phyloP scores from a whole-genome alignment of 108 stramenopile species.

The Cyclotella choctawhatcheeana region DNA sequence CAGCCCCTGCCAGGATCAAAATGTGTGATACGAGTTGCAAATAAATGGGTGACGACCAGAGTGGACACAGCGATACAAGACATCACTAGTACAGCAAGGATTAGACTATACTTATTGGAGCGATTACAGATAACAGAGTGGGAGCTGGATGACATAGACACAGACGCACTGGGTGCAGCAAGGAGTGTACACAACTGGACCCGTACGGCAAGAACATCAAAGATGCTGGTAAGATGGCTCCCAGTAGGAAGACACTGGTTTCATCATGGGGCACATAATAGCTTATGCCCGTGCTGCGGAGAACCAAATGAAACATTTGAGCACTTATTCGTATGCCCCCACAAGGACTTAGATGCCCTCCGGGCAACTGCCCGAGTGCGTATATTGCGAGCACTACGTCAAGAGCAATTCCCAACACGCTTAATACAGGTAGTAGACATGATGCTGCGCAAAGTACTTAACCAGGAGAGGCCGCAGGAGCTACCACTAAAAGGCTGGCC shows the following conservation, averaged over 20 bases:
- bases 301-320: not conserved
- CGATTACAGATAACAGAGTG: not conserved
- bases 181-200: not conserved
- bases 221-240: not conserved
- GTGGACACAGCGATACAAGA: not conserved
- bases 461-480: too few relatives aligned
- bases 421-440: too few relatives aligned
- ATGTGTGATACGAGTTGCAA: not conserved
- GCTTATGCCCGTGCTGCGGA: not conserved
- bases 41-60: not conserved
- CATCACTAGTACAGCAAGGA: too few relatives aligned
- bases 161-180: not conserved
- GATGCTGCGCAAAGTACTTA: too few relatives aligned
- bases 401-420: not conserved
- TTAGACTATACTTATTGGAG: not conserved
- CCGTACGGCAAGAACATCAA: not conserved
- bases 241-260: slow-evolving; percentile 2
- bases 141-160: not conserved
- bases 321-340: not conserved
- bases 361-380: not conserved
- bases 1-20: not conserved
- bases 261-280: not conserved
- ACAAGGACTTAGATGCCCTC: not conserved
- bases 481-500: too few relatives aligned
- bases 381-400: not conserved